A percentile compares a stretch with the other conserved stretches of the same genome.
These are phyloP conservation scores for Bisporella sp. DNA, from an alignment of 2,329 filamentous ascomycete species.

Conservation along the genomic window DNA sequence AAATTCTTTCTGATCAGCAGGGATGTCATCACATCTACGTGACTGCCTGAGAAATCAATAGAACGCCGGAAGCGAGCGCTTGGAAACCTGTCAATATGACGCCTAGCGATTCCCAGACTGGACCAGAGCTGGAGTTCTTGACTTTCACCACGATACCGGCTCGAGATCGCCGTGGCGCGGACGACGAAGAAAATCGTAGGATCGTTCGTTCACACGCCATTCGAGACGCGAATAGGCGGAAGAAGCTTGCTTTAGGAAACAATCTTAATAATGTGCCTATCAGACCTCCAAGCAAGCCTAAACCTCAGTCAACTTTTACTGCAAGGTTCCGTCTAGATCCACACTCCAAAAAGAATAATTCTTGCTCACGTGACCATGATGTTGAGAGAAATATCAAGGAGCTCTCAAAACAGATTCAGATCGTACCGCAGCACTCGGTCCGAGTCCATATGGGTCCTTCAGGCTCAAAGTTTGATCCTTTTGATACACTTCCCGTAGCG, in stretches of 20 bases:
- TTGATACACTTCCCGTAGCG: constrained; percentile 4
- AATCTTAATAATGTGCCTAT: not conserved
- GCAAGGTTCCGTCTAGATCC: not conserved
- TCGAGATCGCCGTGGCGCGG: not conserved
- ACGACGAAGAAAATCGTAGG: not conserved
- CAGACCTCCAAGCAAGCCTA: not conserved
- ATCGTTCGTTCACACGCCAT: not conserved
- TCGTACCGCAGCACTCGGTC: no score
- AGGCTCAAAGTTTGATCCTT: constrained; percentile 1
- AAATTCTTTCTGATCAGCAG: no score
- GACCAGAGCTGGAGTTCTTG: not conserved
- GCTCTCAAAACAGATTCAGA: no score
- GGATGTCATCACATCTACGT: no score
- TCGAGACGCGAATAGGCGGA: not conserved
- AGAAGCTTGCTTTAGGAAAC: not conserved
- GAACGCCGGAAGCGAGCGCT: no score
- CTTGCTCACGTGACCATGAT: no score
- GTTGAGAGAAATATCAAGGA: no score
- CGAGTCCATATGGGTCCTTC: no score
- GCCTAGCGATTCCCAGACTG: not conserved
- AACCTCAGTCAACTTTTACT: not conserved
- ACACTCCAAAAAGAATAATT: no score
- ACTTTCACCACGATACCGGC: not conserved
- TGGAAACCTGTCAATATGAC: no score
- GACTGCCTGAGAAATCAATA: no score